Evolutionary conservation across 2,329 filamentous ascomycete species (phyloP), one percentile per base, ranked within the genome.

Genomic region (Aspergillus ochraceus): DNA sequence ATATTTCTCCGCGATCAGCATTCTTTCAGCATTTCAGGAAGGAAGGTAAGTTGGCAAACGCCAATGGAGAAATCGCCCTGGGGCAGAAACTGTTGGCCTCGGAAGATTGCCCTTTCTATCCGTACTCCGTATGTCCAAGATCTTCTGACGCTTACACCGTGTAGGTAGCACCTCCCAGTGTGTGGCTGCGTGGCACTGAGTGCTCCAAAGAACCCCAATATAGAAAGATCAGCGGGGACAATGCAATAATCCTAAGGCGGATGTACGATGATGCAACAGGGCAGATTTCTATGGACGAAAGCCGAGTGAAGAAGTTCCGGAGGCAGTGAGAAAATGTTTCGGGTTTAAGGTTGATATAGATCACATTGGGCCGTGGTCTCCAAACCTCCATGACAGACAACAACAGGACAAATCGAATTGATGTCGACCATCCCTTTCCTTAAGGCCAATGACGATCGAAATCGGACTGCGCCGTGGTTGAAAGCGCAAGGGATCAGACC

Each of bases 401-500:
- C 9, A 24, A 47, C 6, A 47, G 45, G 20, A 24, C 45, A 12
- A 47, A 47, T 4, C 20, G 19, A 14, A n/a, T 24, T 22, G 20
- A 24, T 22, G 14, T 20, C 19, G 42, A 46, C 19, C 26, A 4
- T 9, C n/a, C n/a, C 17, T n/a, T 22, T 14, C 11, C 11, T 55
- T 19, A 36, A 22, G 24, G 11, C n/a, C 32, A 22, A 9, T 52
- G 32, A 47, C 30, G 24, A 55, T 20, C 52, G 6, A 6, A 26
- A 29, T 22, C 57, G 49, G 55, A n/a, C 36, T 47, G 14, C 49
- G 53, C 56, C 56, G 45, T 58, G 17, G 20, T 52, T 39, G 30
- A 56, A 12, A 56, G 12, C n/a, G 39, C 32, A 56, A 49, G 53
- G 59, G 51, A 54, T 62, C 58, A 60, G 58, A 62, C 55, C 62